Percentiles rank a stretch among this genome's conserved stretches.
Conservation (phyloP, 139 green algal species). For the Chlamydomonas applanata region DNA sequence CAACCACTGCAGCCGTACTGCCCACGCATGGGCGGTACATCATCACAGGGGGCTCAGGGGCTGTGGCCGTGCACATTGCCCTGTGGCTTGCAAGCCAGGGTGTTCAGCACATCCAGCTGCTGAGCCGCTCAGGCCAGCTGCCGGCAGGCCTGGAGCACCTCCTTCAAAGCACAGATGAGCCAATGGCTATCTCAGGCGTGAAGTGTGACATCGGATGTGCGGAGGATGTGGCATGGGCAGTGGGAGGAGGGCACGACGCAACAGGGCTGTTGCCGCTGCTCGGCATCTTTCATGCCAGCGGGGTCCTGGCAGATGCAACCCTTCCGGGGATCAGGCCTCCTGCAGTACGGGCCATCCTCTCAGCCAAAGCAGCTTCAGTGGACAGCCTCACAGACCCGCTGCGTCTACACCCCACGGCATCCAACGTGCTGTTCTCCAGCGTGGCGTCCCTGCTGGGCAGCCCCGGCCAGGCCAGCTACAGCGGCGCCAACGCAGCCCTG, state of each 20-base stretch:
- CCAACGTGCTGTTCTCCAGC: slow-evolving; percentile 76
- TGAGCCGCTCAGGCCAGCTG: slow-evolving; percentile 31
- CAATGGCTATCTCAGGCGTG: slow-evolving; percentile 5
- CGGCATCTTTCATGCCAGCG: slow-evolving; percentile 44
- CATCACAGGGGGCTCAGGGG: slow-evolving; percentile 44
- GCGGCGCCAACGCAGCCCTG: slow-evolving; percentile 72
- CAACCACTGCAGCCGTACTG: neutral
- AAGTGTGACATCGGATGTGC: slow-evolving; percentile 26
- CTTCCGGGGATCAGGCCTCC: neutral
- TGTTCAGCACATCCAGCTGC: slow-evolving; percentile 39
- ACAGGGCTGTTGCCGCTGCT: slow-evolving; percentile 19
- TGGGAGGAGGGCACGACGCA: neutral
- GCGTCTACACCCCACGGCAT: neutral
- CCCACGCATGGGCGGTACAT: slow-evolving; percentile 32
- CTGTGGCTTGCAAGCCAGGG: slow-evolving; percentile 27
- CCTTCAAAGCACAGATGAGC: slow-evolving; percentile 1
- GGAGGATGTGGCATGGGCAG: slow-evolving; percentile 17
- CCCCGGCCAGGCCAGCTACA: slow-evolving; percentile 80
- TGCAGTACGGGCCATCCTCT: slow-evolving; percentile 30
- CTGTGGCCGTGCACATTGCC: slow-evolving; percentile 29
- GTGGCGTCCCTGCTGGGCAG: slow-evolving; percentile 77
- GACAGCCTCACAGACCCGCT: neutral
- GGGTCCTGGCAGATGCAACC: slow-evolving; percentile 43
- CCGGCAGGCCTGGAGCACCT: slow-evolving; percentile 4
- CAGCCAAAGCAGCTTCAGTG: slow-evolving; percentile 46